Conservation (phyloP, 306 rosid species). For the Dryas octopetala region DNA sequence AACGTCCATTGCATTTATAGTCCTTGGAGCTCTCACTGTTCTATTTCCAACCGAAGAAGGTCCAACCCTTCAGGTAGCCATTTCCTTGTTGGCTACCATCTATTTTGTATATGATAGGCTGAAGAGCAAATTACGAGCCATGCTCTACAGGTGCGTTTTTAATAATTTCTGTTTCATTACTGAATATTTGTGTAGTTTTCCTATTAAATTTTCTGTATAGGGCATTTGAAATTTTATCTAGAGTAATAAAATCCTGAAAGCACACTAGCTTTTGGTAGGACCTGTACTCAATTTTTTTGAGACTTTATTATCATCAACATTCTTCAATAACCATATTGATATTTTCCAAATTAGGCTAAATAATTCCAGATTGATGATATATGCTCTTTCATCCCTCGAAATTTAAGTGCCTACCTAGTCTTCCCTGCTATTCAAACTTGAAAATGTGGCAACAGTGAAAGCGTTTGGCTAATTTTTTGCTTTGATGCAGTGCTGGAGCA, state of each 20-base stretch:
- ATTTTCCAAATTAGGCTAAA: background rate
- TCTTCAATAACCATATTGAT: background rate
- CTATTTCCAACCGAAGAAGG: conserved; percentile 97
- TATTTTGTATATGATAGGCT: conserved; percentile 76
- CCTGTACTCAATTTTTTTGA: background rate
- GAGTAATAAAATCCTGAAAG: background rate
- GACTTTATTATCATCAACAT: background rate
- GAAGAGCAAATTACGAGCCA: conserved; percentile 72
- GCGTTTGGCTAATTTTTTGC: conserved; percentile 19
- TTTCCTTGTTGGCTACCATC: conserved; percentile 78
- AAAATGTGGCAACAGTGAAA: background rate
- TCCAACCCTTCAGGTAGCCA: conserved; percentile 91
- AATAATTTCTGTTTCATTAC: conserved; percentile 17
- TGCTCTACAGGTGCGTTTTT: conserved; percentile 73
- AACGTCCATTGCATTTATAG: conserved; percentile 60
- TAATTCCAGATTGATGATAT: background rate
- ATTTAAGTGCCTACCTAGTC: background rate
- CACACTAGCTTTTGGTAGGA: background rate
- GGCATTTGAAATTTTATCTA: background rate
- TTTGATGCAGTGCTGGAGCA: conserved; percentile 76
- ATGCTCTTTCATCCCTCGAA: background rate
- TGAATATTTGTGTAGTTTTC: conserved; percentile 10
- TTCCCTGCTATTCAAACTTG: background rate
- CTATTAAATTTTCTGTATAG: conserved; percentile 5
- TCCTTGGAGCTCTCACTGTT: conserved; percentile 74